Evolutionary conservation across 768 basidiomycete species (phyloP).

Genomic region (Tulasnella sp.): DNA sequence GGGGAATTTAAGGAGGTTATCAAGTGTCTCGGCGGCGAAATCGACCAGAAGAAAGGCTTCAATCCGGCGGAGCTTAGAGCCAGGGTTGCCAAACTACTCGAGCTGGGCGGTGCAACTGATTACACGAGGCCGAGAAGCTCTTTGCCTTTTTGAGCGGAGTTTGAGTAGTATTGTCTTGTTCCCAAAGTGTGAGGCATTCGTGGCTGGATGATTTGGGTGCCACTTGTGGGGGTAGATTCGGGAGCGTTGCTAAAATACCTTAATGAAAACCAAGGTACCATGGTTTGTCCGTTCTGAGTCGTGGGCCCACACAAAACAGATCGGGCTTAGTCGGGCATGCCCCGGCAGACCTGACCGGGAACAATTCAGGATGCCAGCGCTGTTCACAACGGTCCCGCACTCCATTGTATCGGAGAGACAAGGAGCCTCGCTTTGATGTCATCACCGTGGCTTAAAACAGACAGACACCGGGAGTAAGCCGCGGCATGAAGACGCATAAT

Average conservation of each 20-base stretch:
- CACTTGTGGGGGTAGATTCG: neutral
- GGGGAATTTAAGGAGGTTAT: neutral
- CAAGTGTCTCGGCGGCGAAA: neutral
- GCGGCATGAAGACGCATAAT: too few species aligned
- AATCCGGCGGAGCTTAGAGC: neutral
- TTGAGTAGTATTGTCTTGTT: neutral
- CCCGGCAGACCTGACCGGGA: neutral
- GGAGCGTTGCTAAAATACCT: neutral
- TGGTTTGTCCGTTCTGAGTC: neutral
- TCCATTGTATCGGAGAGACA: slow-evolving; percentile 1
- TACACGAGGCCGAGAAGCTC: neutral
- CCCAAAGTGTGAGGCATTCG: neutral
- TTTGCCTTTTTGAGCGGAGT: neutral
- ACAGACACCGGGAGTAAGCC: too few species aligned
- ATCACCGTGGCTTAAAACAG: neutral
- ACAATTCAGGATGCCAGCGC: neutral
- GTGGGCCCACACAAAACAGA: neutral
- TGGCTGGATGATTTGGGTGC: neutral
- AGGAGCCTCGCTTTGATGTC: neutral
- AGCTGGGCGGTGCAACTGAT: neutral
- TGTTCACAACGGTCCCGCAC: slow-evolving; percentile 5
- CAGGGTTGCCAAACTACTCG: neutral
- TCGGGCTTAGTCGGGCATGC: neutral
- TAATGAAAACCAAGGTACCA: neutral
- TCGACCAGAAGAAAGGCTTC: neutral